These are phyloP conservation scores for Neodidymelliopsis sp. DNA, from an alignment of 2,329 filamentous ascomycete genomes.

Conservation along the genomic window DNA sequence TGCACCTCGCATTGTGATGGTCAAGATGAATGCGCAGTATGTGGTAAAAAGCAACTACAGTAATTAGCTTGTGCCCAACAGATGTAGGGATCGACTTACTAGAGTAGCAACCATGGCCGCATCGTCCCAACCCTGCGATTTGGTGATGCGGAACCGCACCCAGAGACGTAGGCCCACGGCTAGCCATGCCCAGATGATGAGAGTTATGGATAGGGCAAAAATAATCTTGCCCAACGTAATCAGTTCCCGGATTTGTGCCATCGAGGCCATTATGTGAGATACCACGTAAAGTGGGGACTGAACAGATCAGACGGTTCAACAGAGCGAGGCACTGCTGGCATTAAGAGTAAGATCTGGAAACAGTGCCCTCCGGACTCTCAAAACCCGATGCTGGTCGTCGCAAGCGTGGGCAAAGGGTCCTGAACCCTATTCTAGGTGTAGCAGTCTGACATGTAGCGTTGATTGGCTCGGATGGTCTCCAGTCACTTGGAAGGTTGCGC, in stretches of 20 bases:
- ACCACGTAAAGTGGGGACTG: conserved; percentile 18
- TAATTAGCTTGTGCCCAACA: not conserved
- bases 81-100: conserved; percentile 16
- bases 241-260: conserved; percentile 25
- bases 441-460: not conserved
- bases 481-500: conserved; percentile 25
- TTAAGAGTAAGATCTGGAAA: conserved; percentile 22
- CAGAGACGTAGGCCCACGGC: conserved; percentile 43
- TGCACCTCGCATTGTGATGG: conserved; percentile 26
- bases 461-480: conserved; percentile 19
- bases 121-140: conserved; percentile 46
- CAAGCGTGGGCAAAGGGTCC: conserved; percentile 16
- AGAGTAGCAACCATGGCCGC: conserved; percentile 40
- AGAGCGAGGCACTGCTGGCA: conserved; percentile 16
- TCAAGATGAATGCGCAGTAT: conserved; percentile 22
- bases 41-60: conserved; percentile 15
- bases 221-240: conserved; percentile 29
- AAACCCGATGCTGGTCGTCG: conserved; percentile 19
- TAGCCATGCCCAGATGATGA: conserved; percentile 38
- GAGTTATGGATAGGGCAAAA: conserved; percentile 31
- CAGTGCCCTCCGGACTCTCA: conserved; percentile 13
- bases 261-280: conserved; percentile 10
- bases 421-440: conserved; percentile 26
- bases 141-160: conserved; percentile 44
- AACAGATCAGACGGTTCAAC: conserved; percentile 7